Conservation (phyloP, 805 yeast species). For the Suhomyces canberraensis region DNA sequence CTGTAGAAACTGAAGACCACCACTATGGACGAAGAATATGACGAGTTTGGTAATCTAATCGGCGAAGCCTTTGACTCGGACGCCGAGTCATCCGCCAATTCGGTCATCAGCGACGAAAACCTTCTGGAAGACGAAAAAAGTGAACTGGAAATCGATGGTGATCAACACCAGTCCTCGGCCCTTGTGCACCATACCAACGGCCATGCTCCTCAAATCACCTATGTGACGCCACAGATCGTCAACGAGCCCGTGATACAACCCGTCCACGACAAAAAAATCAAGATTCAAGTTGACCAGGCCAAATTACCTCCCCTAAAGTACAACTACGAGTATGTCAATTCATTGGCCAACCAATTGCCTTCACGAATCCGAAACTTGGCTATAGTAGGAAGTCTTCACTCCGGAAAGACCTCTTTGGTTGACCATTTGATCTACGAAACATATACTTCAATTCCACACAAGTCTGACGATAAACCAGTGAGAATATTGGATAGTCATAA, state of each 20-base stretch:
- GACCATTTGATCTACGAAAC: slow-evolving; percentile 68
- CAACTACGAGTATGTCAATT: slow-evolving; percentile 59
- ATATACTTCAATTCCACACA: slow-evolving; percentile 24
- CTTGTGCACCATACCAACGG: slow-evolving; percentile 8
- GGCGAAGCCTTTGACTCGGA: slow-evolving; percentile 51
- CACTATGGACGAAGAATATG: slow-evolving; percentile 60
- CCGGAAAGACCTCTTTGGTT: slow-evolving; percentile 81
- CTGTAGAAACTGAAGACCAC: background rate
- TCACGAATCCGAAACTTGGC: slow-evolving; percentile 72
- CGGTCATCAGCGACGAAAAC: background rate
- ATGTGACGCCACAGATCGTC: slow-evolving; percentile 8
- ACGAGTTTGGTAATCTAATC: slow-evolving; percentile 74
- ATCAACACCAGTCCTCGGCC: slow-evolving; percentile 2
- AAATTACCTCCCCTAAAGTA: slow-evolving; percentile 59
- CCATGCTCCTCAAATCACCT: slow-evolving; percentile 1
- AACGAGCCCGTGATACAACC: slow-evolving; percentile 69
- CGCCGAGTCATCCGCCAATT: slow-evolving; percentile 29
- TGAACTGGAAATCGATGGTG: slow-evolving; percentile 5
- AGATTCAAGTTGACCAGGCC: slow-evolving; percentile 32
- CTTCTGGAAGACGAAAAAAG: slow-evolving; percentile 9
- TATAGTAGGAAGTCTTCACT: slow-evolving; percentile 73
- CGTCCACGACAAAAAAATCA: slow-evolving; percentile 34
- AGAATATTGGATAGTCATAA: slow-evolving; percentile 71
- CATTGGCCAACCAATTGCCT: slow-evolving; percentile 46
- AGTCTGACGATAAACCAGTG: slow-evolving; percentile 43